These are phyloP conservation scores for Mucor mucedo DNA, from an alignment of 371 early-diverging fungal genomes.

Conservation along the genomic window DNA sequence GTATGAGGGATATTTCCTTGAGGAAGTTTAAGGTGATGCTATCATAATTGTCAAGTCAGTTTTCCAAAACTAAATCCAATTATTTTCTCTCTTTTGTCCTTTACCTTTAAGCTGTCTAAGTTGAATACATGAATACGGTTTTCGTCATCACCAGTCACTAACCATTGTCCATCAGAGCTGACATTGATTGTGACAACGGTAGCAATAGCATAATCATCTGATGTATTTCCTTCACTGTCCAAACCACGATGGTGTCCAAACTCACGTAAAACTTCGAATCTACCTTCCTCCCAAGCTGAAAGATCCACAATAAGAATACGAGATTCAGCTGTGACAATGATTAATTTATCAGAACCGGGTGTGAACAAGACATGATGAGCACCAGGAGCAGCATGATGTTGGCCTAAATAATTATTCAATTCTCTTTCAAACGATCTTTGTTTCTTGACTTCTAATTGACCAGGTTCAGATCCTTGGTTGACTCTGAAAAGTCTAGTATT, in stretches of 20 bases:
- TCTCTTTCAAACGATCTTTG: conserved; percentile 51
- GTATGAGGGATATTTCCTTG: conserved; percentile 70
- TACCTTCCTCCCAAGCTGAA: conserved; percentile 54
- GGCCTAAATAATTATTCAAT: conserved; percentile 39
- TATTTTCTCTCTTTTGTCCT: neutral
- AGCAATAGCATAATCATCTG: conserved; percentile 51
- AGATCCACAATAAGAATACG: conserved; percentile 69
- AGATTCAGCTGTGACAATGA: conserved; percentile 70
- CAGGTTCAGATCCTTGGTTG: conserved; percentile 51
- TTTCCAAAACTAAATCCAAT: conserved; percentile 1
- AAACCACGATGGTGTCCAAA: conserved; percentile 68
- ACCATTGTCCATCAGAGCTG: conserved; percentile 80
- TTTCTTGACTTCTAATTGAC: conserved; percentile 58
- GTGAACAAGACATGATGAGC: conserved; percentile 72
- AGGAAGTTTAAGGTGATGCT: conserved; percentile 77
- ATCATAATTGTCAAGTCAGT: neutral
- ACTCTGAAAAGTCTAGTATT: conserved; percentile 74
- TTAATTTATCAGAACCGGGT: conserved; percentile 68
- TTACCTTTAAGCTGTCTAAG: conserved; percentile 75
- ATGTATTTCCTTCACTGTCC: conserved; percentile 55
- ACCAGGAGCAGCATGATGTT: conserved; percentile 44
- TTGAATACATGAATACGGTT: conserved; percentile 81
- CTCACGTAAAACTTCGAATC: conserved; percentile 59
- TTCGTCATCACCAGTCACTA: conserved; percentile 79
- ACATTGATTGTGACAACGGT: conserved; percentile 71